phyloP scores from a whole-genome alignment of 495 filamentous ascomycete genomes.

The Aspergillus mulundensis region DNA sequence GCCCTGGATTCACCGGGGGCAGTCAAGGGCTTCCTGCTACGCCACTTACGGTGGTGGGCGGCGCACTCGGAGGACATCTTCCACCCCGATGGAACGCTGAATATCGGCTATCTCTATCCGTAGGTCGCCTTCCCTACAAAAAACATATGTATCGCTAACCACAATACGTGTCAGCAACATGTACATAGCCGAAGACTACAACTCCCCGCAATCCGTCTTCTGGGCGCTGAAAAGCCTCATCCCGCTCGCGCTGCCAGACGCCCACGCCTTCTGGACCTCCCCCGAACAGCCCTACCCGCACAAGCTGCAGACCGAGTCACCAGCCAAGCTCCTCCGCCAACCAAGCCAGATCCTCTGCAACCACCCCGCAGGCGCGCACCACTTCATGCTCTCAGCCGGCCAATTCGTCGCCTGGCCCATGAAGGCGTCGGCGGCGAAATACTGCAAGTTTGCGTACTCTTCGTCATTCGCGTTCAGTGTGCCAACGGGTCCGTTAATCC shows the following conservation, averaged over 20 bases:
- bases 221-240: slow-evolving; percentile 2
- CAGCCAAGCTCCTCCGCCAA: neutral
- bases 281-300: neutral
- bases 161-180: slow-evolving; percentile 1
- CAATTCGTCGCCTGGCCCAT: slow-evolving; percentile 12
- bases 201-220: slow-evolving; percentile 9
- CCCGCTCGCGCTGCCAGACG: neutral
- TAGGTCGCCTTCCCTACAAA: too few relatives aligned
- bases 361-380: neutral
- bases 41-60: slow-evolving; percentile 7
- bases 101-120: slow-evolving; percentile 9
- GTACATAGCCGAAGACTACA: slow-evolving; percentile 13
- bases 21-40: slow-evolving; percentile 7
- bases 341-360: slow-evolving; percentile 6
- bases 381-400: slow-evolving; percentile 7
- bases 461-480: slow-evolving; percentile 7
- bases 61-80: slow-evolving; percentile 3
- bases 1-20: neutral
- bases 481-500: neutral
- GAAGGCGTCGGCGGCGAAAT: slow-evolving; percentile 7
- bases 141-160: too few relatives aligned
- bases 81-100: slow-evolving; percentile 3
- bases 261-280: slow-evolving; percentile 3
- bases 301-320: neutral
- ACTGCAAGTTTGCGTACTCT: slow-evolving; percentile 11